These are phyloP conservation scores for Fraxinus pennsylvanica DNA, from an alignment of 257 asterid species.

Conservation along the genomic window DNA sequence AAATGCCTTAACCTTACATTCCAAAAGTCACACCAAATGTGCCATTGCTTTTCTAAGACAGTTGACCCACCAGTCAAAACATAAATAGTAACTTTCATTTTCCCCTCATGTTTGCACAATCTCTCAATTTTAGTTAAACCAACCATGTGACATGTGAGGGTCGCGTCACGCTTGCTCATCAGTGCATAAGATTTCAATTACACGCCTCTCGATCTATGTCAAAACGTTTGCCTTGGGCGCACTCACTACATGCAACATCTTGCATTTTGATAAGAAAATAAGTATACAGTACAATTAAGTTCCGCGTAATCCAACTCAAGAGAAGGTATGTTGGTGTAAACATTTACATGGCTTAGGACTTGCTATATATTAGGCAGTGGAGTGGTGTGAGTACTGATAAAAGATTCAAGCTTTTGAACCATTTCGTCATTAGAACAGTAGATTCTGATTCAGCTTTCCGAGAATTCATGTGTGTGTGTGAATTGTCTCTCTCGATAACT, in stretches of 20 bases:
- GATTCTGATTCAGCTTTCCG: constrained; percentile 34
- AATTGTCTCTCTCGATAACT: constrained; percentile 34
- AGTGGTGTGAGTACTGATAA: neutral
- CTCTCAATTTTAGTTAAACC: neutral
- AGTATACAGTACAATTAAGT: neutral
- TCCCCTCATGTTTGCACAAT: constrained; percentile 39
- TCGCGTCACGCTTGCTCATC: neutral
- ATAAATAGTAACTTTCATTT: constrained; percentile 10
- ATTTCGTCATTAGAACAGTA: constrained; percentile 28
- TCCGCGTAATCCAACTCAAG: neutral
- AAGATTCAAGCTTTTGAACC: neutral
- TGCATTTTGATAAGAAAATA: neutral
- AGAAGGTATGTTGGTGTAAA: neutral
- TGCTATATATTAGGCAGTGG: constrained; percentile 11
- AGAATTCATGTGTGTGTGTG: constrained; percentile 28
- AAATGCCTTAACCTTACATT: constrained; percentile 29
- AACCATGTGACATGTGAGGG: neutral
- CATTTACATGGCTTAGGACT: neutral
- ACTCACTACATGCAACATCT: neutral
- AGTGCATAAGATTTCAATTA: neutral
- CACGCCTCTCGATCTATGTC: neutral
- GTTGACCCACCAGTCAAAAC: constrained; percentile 39
- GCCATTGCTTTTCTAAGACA: constrained; percentile 39
- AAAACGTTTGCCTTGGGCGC: too few species aligned
- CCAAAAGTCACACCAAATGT: constrained; percentile 55